A percentile compares a stretch with the other conserved stretches of the same genome.
phyloP scores from a whole-genome alignment of 2,329 filamentous ascomycete species.

The Blastomyces emzantsi region DNA sequence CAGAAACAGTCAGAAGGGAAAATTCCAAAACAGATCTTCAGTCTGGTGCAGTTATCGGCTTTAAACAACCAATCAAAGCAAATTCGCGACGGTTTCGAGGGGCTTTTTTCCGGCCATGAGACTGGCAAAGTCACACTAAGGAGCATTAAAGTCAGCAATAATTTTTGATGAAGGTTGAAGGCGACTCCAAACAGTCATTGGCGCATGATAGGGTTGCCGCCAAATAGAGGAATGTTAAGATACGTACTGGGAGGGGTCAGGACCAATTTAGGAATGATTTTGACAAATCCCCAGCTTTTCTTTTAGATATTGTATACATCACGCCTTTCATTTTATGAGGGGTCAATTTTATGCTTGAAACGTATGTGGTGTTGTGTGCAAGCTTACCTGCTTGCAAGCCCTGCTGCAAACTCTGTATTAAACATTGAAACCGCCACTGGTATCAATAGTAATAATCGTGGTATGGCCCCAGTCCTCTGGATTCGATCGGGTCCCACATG shows the following conservation, averaged over 20 bases:
- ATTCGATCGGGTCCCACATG: neutral
- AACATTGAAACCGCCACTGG: neutral
- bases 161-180: neutral
- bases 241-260: no score
- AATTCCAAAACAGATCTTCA: neutral
- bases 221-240: no score
- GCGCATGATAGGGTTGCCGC: neutral
- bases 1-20: neutral
- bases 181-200: neutral
- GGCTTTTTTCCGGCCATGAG: neutral
- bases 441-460: neutral
- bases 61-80: neutral
- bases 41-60: neutral
- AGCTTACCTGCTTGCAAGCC: neutral
- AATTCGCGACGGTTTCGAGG: neutral
- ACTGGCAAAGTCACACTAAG: neutral
- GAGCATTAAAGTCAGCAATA: neutral
- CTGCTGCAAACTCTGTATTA: neutral
- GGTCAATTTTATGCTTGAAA: neutral
- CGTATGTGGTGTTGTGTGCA: neutral
- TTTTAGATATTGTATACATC: neutral
- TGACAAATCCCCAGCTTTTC: neutral
- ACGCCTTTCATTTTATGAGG: neutral
- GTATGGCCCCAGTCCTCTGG: neutral
- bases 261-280: neutral